Base-by-base conservation (phyloP, 2,329 filamentous ascomycete genomes). In the Aspergillus alliaceus region DNA sequence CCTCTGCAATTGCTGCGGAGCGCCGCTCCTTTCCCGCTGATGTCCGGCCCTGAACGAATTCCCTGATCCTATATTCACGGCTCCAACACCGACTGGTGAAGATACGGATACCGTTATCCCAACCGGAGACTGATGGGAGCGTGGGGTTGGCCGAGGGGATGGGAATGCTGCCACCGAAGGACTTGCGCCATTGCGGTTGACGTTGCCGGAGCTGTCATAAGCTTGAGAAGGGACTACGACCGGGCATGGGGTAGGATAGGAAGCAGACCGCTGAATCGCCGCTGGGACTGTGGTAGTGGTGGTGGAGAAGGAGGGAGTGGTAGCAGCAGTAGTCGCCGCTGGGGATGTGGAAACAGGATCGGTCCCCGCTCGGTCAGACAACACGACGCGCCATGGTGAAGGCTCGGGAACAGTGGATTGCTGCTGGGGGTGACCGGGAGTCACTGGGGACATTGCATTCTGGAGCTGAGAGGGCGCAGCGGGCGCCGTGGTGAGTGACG, bases 91-190 rank as follows among this genome's bases (percentile, higher is more conserved):
- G 8, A 9, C 24, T 27, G 40, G 40, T 11, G 40, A 44, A 27
- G 24, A 44, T 29, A 8, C 20, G 11, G 40, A n/a, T 12, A 11
- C 24, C 15, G 40, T 24, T 29, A 14, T n/a, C 40, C 15, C 14
- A 8, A n/a, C 7, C 24, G 20, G 40, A n/a, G 40, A 3, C 24
- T 25, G 24, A 9, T 44, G 24, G 15, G 24, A n/a, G 4, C n/a
- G 15, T 15, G 24, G 40, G 14, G 24, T 18, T 27, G 24, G 40
- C n/a, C 24, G 40, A 27, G 31, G 87, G 86, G 14, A 87, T 88
- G 6, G 85, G 84, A 61, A 54, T n/a, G 55, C 47, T 22, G 53
- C 8, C 27, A 27, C 40, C 14, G 24, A 44, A 14, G 22, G 40
- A 18, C 24, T 44, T 11, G 24, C 15, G 24, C 40, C 40, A 44